Conservation (phyloP, 1,284 basidiomycete genomes). For the Ganoderma sinense region DNA sequence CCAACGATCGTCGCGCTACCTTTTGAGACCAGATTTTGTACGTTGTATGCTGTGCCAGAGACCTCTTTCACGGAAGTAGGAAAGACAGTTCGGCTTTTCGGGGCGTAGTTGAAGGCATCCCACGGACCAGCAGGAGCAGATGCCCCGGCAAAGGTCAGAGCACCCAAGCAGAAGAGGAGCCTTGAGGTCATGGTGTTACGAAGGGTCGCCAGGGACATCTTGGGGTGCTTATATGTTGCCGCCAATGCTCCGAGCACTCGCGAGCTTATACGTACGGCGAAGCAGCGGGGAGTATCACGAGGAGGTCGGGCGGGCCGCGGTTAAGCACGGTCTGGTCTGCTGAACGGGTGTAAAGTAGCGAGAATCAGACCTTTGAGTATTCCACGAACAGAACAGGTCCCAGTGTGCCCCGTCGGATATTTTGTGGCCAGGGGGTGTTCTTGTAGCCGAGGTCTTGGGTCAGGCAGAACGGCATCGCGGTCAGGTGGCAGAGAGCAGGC, state of each 20-base stretch:
- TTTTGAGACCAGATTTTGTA: constrained; percentile 40
- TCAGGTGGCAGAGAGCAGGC: constrained; percentile 4
- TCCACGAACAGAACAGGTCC: neutral
- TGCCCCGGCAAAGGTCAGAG: constrained; percentile 15
- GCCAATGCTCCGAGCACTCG: neutral
- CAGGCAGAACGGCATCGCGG: neutral
- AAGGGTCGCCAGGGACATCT: neutral
- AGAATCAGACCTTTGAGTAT: constrained; percentile 3
- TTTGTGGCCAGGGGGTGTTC: no score
- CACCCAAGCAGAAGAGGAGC: constrained; percentile 11
- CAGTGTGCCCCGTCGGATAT: neutral
- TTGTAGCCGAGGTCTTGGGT: neutral
- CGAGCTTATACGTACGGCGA: constrained; percentile 1
- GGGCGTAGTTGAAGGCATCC: constrained; percentile 57
- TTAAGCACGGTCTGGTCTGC: constrained; percentile 19
- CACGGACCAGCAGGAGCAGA: constrained; percentile 52
- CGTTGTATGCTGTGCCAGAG: constrained; percentile 43
- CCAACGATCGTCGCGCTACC: constrained; percentile 43
- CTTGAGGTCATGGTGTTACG: constrained; percentile 14
- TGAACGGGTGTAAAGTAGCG: constrained; percentile 16
- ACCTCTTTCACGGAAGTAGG: constrained; percentile 44
- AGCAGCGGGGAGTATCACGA: constrained; percentile 19
- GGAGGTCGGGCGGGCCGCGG: constrained; percentile 25
- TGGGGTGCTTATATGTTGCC: constrained; percentile 9
- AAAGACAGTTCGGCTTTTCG: constrained; percentile 46